Base-by-base conservation (phyloP, 148 eudicot species). In the Nepenthes gracilis region DNA sequence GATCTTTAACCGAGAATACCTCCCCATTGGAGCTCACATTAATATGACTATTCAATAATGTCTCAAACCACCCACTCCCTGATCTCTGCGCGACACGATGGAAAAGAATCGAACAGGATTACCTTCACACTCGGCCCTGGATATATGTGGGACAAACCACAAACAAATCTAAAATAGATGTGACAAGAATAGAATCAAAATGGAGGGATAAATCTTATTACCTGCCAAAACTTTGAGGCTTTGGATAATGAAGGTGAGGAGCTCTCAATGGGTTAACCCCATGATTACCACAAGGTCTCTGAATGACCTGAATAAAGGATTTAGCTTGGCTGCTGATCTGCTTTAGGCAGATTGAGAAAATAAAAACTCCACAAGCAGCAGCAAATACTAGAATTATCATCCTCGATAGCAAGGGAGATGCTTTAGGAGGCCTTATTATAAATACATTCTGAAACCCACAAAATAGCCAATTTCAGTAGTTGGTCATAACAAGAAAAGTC, bases 301-400 rank as follows among this genome's bases (percentile, higher is more conserved):
- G 62, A 38, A 64, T 58, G 54, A 75, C 65, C 60, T 75, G 63
- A 34, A 70, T 43, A 40, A 57, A 45, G 15, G 69, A 51, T 45
- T 54, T 48, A 1, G 57, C 62, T 40, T 32, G 70, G 36, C 38
- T 43, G 34, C 67, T 65, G 6, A 73, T 64, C 35, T 78, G 83
- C 66, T 78, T 77, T 52, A 78, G n/a, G 61, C 80, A 77, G 57
- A 78, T 64, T 55, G 85, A 80, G 74, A 78, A 83, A 58, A 80
- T 74, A 49, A 75, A 75, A 55, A 78, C 33, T 55, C 81, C 80
- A 66, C 70, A 80, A 2, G 66, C 52, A 78, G 77, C 71, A 49
- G 80, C 70, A 36, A 76, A 64, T 33, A 71, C 69, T 55, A 83
- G 51, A 14, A 80, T 70, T 62, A 83, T 33, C 57, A 59, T 75